These are phyloP conservation scores for Phytophthora aleatoria DNA, from an alignment of 352 stramenopile genomes.

Conservation along the genomic window DNA sequence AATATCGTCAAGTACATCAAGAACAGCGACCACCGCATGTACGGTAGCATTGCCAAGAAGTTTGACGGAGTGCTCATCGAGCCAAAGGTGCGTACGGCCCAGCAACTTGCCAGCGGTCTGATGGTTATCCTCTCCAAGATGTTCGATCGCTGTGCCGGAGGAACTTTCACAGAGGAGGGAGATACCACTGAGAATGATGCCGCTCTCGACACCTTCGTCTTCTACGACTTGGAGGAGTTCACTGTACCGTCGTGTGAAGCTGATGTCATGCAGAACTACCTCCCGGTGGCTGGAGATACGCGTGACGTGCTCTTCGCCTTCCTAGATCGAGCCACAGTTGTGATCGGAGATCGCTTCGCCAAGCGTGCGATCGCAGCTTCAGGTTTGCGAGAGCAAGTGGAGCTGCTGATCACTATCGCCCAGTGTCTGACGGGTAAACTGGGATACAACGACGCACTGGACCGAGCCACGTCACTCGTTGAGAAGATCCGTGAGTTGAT, in stretches of 20 bases:
- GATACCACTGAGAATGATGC: slow-evolving; percentile 2
- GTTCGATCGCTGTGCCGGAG: slow-evolving; percentile 42
- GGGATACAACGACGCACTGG: slow-evolving; percentile 49
- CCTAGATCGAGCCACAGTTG: slow-evolving; percentile 60
- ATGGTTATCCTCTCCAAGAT: slow-evolving; percentile 64
- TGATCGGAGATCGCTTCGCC: slow-evolving; percentile 56
- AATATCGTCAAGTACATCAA: slow-evolving; percentile 72
- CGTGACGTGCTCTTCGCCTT: slow-evolving; percentile 61
- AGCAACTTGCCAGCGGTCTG: slow-evolving; percentile 46
- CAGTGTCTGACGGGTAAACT: slow-evolving; percentile 57
- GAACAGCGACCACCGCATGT: slow-evolving; percentile 55
- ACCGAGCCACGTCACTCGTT: slow-evolving; percentile 41
- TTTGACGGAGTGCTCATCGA: slow-evolving; percentile 69
- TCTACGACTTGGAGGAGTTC: slow-evolving; percentile 56
- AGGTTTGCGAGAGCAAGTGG: slow-evolving; percentile 55
- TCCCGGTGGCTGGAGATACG: slow-evolving; percentile 43
- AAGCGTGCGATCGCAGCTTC: slow-evolving; percentile 62
- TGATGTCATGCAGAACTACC: slow-evolving; percentile 34
- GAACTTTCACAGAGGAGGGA: slow-evolving; percentile 9
- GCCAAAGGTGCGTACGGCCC: slow-evolving; percentile 37
- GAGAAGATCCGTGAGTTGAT: slow-evolving; percentile 48
- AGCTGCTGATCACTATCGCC: slow-evolving; percentile 62
- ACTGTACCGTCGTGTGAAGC: slow-evolving; percentile 34
- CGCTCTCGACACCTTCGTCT: slow-evolving; percentile 50
- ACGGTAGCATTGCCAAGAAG: slow-evolving; percentile 59